Percentiles rank a stretch among this genome's conserved stretches.
phyloP scores from a whole-genome alignment of 208 protist genomes.

The Acanthamoeba lenticulata region DNA sequence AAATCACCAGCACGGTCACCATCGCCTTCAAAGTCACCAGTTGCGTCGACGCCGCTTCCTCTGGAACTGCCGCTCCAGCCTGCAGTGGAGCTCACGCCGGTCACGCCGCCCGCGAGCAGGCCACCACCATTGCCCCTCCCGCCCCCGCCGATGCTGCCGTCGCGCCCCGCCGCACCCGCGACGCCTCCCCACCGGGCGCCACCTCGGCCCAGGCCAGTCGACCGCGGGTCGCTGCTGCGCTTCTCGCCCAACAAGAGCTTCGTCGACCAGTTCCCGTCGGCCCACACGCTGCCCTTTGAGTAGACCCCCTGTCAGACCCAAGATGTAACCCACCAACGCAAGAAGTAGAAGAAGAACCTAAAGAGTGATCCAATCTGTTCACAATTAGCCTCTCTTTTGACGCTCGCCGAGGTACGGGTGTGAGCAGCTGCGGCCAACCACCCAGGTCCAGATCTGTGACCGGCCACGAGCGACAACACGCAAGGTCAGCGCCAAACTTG shows the following conservation, averaged over 20 bases:
- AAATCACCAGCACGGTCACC: background rate
- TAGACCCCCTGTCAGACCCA: background rate
- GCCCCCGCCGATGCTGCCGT: background rate
- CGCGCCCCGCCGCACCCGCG: background rate
- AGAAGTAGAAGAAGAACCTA: too few relatives aligned
- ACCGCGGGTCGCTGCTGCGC: background rate
- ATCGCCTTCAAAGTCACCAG: background rate
- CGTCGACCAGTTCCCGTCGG: slow-evolving; percentile 11
- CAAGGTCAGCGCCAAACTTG: too few relatives aligned
- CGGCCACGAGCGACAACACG: too few relatives aligned
- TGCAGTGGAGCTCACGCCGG: background rate
- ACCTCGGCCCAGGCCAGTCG: background rate
- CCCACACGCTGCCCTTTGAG: background rate
- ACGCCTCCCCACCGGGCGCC: background rate
- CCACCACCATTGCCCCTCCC: too few relatives aligned
- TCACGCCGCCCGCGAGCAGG: background rate
- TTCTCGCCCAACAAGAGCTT: slow-evolving; percentile 59
- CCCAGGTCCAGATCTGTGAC: too few relatives aligned
- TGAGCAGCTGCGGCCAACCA: too few relatives aligned
- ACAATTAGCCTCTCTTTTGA: too few relatives aligned
- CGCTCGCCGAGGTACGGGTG: too few relatives aligned
- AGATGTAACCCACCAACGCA: background rate
- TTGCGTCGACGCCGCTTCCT: too few relatives aligned
- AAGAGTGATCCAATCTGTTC: too few relatives aligned
- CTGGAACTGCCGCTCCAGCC: background rate